A percentile compares a stretch with the other conserved stretches of the same genome.
phyloP scores from a whole-genome alignment of 2,329 filamentous ascomycete genomes.

The Venturia effusa region DNA sequence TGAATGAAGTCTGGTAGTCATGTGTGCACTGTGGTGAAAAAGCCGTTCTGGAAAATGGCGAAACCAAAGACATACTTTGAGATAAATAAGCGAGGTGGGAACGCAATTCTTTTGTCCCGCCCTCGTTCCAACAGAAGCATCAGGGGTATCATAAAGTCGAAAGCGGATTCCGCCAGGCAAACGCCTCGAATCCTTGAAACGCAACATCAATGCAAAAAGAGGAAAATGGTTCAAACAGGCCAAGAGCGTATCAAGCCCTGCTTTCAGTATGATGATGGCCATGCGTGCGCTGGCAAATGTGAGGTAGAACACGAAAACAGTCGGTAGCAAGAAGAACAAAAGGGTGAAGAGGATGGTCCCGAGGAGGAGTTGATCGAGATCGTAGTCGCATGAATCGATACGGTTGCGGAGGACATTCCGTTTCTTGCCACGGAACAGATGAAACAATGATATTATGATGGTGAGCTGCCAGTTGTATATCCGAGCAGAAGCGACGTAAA shows the following conservation, averaged over 20 bases:
- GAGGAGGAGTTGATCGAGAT: conserved; percentile 88
- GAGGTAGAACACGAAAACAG: conserved; percentile 91
- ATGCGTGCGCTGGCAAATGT: conserved; percentile 93
- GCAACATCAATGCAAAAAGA: conserved; percentile 90
- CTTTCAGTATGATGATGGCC: conserved; percentile 89
- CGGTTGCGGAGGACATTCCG: conserved; percentile 93
- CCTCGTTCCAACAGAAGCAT: conserved; percentile 23
- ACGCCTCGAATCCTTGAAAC: conserved; percentile 82
- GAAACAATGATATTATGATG: conserved; percentile 94
- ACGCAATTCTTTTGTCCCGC: conserved; percentile 29
- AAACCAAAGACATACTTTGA: conserved; percentile 72
- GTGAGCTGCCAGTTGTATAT: conserved; percentile 99
- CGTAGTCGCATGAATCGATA: conserved; percentile 98
- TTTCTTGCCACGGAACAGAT: conserved; percentile 96
- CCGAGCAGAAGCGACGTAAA: conserved; percentile 90
- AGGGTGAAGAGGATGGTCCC: conserved; percentile 95
- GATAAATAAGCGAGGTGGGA: conserved; percentile 70
- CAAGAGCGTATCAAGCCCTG: conserved; percentile 77
- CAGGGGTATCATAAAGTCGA: conserved; percentile 61
- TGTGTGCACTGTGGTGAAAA: not conserved
- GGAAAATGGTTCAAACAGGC: conserved; percentile 97
- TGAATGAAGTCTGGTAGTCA: no score
- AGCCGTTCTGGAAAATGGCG: not conserved
- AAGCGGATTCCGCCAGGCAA: conserved; percentile 86
- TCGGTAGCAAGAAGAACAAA: conserved; percentile 87